A percentile compares a stretch with the other conserved stretches of the same genome.
Evolutionary conservation across 768 basidiomycete genomes (phyloP).

Genomic region (Lyophyllum semitale): DNA sequence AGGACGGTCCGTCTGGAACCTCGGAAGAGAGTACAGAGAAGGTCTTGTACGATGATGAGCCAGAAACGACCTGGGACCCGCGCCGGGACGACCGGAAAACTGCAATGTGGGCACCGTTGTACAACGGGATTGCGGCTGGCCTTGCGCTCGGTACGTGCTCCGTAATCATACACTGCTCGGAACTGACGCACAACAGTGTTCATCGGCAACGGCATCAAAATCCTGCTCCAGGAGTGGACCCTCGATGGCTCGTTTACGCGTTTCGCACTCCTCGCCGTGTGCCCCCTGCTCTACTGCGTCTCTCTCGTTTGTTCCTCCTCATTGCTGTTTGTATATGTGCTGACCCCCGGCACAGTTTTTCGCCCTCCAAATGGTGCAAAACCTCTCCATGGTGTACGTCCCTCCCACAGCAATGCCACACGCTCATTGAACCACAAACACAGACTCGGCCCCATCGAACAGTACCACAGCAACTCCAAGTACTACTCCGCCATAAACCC

Average conservation of each 20-base stretch:
- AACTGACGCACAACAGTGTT: constrained; percentile 51
- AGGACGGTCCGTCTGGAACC: not conserved
- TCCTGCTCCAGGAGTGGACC: constrained; percentile 63
- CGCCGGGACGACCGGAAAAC: constrained; percentile 26
- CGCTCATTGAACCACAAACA: constrained; percentile 15
- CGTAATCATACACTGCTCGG: constrained; percentile 16
- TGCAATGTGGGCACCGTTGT: constrained; percentile 64
- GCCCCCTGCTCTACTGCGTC: constrained; percentile 74
- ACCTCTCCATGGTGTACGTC: constrained; percentile 64
- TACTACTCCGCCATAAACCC: constrained; percentile 78
- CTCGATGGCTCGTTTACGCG: constrained; percentile 62
- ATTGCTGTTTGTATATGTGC: constrained; percentile 20
- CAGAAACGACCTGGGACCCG: constrained; percentile 29
- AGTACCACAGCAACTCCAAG: constrained; percentile 77
- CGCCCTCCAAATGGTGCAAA: constrained; percentile 68
- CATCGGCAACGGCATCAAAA: constrained; percentile 63
- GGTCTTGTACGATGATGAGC: constrained; percentile 9
- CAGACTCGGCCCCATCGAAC: constrained; percentile 75
- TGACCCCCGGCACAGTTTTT: constrained; percentile 68
- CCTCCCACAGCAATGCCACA: constrained; percentile 20
- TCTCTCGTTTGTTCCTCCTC: constrained; percentile 48
- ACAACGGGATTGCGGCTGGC: constrained; percentile 63
- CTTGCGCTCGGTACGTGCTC: constrained; percentile 50
- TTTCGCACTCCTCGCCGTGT: constrained; percentile 61
- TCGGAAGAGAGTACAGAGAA: constrained; percentile 7